phyloP scores from a whole-genome alignment of 805 yeast genomes.

The Candida schatavii region DNA sequence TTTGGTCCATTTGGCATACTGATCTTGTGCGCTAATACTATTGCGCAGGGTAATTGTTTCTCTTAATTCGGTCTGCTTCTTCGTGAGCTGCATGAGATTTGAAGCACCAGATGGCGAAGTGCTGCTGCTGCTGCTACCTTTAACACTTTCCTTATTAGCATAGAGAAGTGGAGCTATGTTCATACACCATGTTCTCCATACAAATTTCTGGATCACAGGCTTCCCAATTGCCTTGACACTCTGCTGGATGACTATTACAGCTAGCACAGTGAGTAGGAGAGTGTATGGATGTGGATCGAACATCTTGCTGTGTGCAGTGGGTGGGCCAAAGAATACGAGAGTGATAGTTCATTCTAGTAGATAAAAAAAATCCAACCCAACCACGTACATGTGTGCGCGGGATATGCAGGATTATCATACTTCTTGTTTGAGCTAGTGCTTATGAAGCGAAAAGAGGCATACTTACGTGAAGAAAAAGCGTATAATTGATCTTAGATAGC shows the following conservation, averaged over 20 bases:
- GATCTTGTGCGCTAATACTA: conserved; percentile 79
- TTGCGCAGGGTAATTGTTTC: conserved; percentile 52
- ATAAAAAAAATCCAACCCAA: no score
- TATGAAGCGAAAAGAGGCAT: no score
- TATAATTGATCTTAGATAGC: no score
- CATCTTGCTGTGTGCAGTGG: no score
- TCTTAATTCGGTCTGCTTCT: conserved; percentile 42
- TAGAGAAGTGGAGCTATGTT: conserved; percentile 24
- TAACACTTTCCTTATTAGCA: not conserved
- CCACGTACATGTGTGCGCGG: no score
- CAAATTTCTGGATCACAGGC: conserved; percentile 24
- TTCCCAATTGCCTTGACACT: conserved; percentile 36
- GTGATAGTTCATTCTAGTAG: no score
- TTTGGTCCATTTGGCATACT: conserved; percentile 95
- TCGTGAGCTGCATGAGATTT: conserved; percentile 20
- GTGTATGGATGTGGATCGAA: conserved; percentile 35
- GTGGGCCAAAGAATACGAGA: no score
- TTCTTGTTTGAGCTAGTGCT: no score
- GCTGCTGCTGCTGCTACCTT: not conserved
- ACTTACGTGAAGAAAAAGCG: no score
- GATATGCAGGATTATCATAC: no score
- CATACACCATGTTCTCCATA: conserved; percentile 38
- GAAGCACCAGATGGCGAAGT: conserved; percentile 22
- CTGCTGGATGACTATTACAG: conserved; percentile 36
- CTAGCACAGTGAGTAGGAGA: conserved; percentile 28